Conservation (phyloP, 2,329 filamentous ascomycete genomes). For the Cladophialophora immunda region DNA sequence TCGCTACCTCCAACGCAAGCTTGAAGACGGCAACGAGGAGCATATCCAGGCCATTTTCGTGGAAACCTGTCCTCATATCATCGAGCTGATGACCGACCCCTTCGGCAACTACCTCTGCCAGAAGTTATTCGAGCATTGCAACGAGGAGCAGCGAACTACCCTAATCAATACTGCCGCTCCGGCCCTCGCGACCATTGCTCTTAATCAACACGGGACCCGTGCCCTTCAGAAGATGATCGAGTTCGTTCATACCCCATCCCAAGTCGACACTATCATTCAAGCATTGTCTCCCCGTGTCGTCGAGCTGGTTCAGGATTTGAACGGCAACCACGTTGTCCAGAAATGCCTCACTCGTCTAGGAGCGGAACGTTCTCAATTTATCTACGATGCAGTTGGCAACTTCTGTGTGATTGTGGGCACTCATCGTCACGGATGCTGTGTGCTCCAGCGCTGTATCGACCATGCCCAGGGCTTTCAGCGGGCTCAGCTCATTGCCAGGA, state of each 20-base stretch:
- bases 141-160: conserved; percentile 90
- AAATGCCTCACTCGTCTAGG: conserved; percentile 97
- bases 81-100: conserved; percentile 98
- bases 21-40: conserved; percentile 85
- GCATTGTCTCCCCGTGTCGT: conserved; percentile 86
- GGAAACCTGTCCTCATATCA: conserved; percentile 91
- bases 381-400: conserved; percentile 90
- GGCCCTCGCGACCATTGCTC: conserved; percentile 88
- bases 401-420: conserved; percentile 92
- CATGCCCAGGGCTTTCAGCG: conserved; percentile 93
- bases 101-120: conserved; percentile 99
- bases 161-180: conserved; percentile 89
- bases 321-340: conserved; percentile 98
- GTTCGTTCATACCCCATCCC: conserved; percentile 84
- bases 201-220: conserved; percentile 96
- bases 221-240: conserved; percentile 99
- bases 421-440: conserved; percentile 96
- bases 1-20: conserved; percentile 94
- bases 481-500: conserved; percentile 81
- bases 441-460: conserved; percentile 97
- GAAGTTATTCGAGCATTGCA: conserved; percentile 95
- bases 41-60: conserved; percentile 92
- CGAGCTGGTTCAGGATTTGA: conserved; percentile 93
- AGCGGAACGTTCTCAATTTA: conserved; percentile 87
- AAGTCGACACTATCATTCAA: conserved; percentile 82